phyloP scores from a whole-genome alignment of 73 alveolate genomes.

The Loxodes magnus region DNA sequence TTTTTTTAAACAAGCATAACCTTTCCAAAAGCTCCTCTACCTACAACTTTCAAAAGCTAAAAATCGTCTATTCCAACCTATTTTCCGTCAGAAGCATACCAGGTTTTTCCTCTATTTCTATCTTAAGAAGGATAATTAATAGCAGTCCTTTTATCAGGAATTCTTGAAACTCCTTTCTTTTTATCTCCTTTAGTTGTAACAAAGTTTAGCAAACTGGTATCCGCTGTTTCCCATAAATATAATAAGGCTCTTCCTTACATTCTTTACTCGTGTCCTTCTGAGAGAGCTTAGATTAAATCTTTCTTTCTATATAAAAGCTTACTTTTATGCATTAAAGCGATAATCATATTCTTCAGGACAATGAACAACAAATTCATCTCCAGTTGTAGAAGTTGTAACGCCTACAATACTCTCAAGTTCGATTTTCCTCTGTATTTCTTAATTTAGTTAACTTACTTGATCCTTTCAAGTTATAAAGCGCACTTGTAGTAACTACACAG shows the following conservation, averaged over 20 bases:
- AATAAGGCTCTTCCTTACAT: constrained; percentile 5
- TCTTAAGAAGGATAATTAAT: neutral
- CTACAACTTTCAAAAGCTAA: constrained; percentile 43
- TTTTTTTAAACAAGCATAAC: constrained; percentile 64
- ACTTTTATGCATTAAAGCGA: constrained; percentile 34
- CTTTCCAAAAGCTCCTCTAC: constrained; percentile 84
- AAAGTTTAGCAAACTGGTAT: constrained; percentile 35
- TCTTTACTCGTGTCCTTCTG: neutral
- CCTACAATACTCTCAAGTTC: constrained; percentile 4
- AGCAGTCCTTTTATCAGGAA: constrained; percentile 29
- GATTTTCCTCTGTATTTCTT: constrained; percentile 1
- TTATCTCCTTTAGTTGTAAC: constrained; percentile 59
- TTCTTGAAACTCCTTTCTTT: constrained; percentile 36
- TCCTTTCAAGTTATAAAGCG: neutral
- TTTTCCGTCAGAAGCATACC: constrained; percentile 33
- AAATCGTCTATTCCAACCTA: constrained; percentile 56
- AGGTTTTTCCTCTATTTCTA: constrained; percentile 15
- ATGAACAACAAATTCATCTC: constrained; percentile 50
- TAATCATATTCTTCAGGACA: constrained; percentile 62
- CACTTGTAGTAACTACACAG: neutral
- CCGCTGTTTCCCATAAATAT: constrained; percentile 28
- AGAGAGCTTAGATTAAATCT: constrained; percentile 5
- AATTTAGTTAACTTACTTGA: too few species aligned
- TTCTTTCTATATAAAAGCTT: constrained; percentile 5
- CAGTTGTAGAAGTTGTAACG: constrained; percentile 16